phyloP scores from a whole-genome alignment of 208 protist genomes.

The Phytomonas sp. region DNA sequence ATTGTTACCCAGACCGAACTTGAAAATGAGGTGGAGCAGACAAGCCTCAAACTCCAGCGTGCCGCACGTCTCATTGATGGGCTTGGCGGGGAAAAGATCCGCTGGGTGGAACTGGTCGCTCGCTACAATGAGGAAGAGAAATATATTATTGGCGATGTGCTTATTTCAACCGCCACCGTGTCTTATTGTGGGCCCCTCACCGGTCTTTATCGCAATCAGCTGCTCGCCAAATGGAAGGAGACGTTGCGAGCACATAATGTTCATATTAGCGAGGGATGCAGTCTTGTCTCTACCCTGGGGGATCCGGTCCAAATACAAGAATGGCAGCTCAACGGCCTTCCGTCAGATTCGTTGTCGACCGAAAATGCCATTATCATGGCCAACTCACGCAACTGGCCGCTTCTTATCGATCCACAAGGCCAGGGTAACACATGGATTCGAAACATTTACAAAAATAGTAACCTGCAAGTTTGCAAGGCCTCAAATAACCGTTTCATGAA shows the following conservation, averaged over 20 bases:
- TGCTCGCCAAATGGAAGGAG: constrained; percentile 76
- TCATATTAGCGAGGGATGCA: constrained; percentile 51
- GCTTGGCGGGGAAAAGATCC: constrained; percentile 94
- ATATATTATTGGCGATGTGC: constrained; percentile 92
- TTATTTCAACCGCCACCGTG: constrained; percentile 92
- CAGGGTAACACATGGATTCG: constrained; percentile 97
- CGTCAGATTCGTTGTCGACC: constrained; percentile 92
- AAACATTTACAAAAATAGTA: constrained; percentile 90
- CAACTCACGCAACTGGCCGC: constrained; percentile 92
- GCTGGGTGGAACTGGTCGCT: constrained; percentile 87
- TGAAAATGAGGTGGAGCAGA: constrained; percentile 90
- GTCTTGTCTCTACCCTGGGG: constrained; percentile 85
- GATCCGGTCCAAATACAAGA: constrained; percentile 94
- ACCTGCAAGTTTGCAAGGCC: constrained; percentile 95
- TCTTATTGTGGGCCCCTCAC: constrained; percentile 97
- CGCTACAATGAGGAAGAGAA: constrained; percentile 80
- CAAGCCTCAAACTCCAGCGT: constrained; percentile 90
- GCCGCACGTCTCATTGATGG: constrained; percentile 94
- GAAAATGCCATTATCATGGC: constrained; percentile 97
- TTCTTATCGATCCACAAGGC: constrained; percentile 98
- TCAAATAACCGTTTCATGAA: constrained; percentile 93
- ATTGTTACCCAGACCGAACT: constrained; percentile 92
- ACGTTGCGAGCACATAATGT: constrained; percentile 53
- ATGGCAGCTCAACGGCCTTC: constrained; percentile 94
- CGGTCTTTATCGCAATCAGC: constrained; percentile 79